Conservation (phyloP, 345 rosid species). For the Lepidium sativum region DNA sequence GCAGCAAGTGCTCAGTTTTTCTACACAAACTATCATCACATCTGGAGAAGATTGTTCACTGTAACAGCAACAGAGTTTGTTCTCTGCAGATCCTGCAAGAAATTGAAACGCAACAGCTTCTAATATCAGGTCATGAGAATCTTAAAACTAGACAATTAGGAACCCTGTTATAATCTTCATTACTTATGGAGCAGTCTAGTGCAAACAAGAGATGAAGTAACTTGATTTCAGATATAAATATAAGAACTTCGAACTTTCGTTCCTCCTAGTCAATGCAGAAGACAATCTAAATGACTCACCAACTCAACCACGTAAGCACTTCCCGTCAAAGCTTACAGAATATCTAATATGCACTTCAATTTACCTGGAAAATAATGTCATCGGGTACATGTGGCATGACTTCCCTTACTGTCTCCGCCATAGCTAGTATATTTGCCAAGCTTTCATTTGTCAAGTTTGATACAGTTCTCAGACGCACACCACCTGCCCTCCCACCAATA, state of each 20-base stretch:
- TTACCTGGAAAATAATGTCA: slow-evolving; percentile 86
- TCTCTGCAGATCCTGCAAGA: slow-evolving; percentile 89
- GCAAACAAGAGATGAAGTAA: neutral
- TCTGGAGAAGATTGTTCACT: slow-evolving; percentile 98
- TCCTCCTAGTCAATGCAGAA: neutral
- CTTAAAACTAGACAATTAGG: neutral
- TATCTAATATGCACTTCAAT: neutral
- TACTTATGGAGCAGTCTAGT: neutral
- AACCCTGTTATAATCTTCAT: neutral
- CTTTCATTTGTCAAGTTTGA: slow-evolving; percentile 44
- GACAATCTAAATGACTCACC: neutral
- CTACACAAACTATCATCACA: slow-evolving; percentile 34
- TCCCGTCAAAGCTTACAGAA: neutral
- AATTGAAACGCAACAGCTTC: slow-evolving; percentile 9
- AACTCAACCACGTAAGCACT: slow-evolving; percentile 1
- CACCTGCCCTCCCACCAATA: slow-evolving; percentile 46
- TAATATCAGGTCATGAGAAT: slow-evolving; percentile 9
- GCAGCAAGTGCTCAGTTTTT: neutral
- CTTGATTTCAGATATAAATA: neutral
- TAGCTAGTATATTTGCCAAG: slow-evolving; percentile 69
- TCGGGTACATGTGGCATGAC: slow-evolving; percentile 93
- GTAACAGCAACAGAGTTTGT: slow-evolving; percentile 86
- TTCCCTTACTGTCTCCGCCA: slow-evolving; percentile 94
- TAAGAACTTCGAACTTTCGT: neutral
- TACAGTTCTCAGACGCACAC: slow-evolving; percentile 53